These are phyloP conservation scores for Emmonsiellopsis sp. DNA, from an alignment of 2,329 filamentous ascomycete genomes.

Conservation along the genomic window DNA sequence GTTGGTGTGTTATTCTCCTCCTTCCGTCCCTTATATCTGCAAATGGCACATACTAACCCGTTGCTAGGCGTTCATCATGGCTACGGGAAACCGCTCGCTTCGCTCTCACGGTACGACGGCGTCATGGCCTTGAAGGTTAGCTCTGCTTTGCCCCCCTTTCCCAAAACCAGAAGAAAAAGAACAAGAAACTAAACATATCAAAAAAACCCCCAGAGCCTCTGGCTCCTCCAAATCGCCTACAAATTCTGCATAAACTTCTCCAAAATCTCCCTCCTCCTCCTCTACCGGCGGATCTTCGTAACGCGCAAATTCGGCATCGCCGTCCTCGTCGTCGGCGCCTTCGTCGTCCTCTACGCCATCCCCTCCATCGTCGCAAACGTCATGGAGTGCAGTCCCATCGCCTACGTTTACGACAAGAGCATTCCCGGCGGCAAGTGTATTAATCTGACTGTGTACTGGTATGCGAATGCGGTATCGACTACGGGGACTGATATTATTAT, in stretches of 20 bases:
- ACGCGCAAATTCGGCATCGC: slow-evolving; percentile 35
- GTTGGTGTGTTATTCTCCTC: slow-evolving; percentile 10
- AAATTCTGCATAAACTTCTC: slow-evolving; percentile 47
- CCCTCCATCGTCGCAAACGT: slow-evolving; percentile 40
- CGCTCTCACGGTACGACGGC: slow-evolving; percentile 15
- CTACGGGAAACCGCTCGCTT: slow-evolving; percentile 17
- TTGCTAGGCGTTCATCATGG: slow-evolving; percentile 19
- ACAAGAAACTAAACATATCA: not conserved
- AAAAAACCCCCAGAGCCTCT: slow-evolving; percentile 36
- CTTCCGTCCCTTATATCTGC: not conserved
- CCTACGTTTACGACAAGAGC: slow-evolving; percentile 38
- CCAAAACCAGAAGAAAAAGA: slow-evolving; percentile 6
- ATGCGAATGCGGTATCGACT: slow-evolving; percentile 36
- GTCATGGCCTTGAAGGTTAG: slow-evolving; percentile 18
- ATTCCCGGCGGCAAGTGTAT: slow-evolving; percentile 36
- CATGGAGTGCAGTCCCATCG: slow-evolving; percentile 44
- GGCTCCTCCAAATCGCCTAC: slow-evolving; percentile 45
- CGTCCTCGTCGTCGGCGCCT: slow-evolving; percentile 33
- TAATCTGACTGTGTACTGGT: slow-evolving; percentile 40
- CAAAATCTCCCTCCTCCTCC: slow-evolving; percentile 44
- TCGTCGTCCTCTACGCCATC: slow-evolving; percentile 40
- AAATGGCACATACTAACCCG: not conserved
- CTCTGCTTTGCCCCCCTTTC: not conserved
- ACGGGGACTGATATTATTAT: slow-evolving; percentile 28
- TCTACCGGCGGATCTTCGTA: slow-evolving; percentile 48